Evolutionary conservation across 805 yeast species (phyloP), one percentile per base, ranked within the genome.

Genomic region (Starmerella etchellsii): DNA sequence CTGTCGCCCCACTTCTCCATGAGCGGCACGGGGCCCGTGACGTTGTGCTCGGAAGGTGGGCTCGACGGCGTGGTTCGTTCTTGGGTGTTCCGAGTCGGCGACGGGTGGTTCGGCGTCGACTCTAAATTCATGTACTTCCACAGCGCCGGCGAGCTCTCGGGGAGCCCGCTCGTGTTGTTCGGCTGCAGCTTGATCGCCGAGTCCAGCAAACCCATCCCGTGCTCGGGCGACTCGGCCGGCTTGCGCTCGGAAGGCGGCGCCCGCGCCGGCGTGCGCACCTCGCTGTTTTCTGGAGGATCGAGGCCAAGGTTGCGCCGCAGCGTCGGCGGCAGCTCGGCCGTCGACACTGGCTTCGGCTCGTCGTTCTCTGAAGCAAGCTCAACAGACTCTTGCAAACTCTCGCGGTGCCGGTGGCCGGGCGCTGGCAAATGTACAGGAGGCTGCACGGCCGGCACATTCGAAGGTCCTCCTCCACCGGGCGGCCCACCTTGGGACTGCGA

Each of bases 81-180:
- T 4, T 9, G 42, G 10, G 25, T 23, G 10, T 23, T 7, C 7
- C 10, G 18, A 15, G 15, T 22, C 15, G 42, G 23, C 14, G 36
- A 24, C 9, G 31, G 26, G 31, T 47, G 45, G 29, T 52, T 46
- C 3, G 63, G 63, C 3, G 76, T 71, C 31, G 73, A 65, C 41
- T 67, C 63, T 37, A 87, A 76, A 54, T 85, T 95, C 54, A 87
- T 83, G 62, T 82, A 77, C 56, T 81, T 82, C 96, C 95, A 83
- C 44, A 87, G 73, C 15, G 66, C 95, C 1, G 97, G 97, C 1
- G 94, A 82, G 24, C 79, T 73, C 36, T 64, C 69, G 6, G 65
- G 67, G 55, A 63, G 61, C 72, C 62, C 64, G 59, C 64, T 56
- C 62, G 64, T 54, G 57, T 25, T 23, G 16, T 37, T 26, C 3